Base-by-base conservation (phyloP, 257 asterid genomes). In the Apocynum venetum region DNA sequence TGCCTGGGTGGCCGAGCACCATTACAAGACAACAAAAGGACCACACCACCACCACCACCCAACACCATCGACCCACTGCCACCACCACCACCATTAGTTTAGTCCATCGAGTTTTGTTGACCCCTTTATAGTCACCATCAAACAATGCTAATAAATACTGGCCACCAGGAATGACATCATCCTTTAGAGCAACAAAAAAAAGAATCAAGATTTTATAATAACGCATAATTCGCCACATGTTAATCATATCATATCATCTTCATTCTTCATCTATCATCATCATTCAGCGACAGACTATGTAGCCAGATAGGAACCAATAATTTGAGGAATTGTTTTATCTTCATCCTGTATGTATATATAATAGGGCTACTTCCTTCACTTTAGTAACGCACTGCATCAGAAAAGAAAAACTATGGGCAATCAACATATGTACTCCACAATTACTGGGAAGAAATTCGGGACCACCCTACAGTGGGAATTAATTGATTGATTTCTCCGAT, bases 381-480 rank as follows among this genome's bases (percentile, higher is more conserved):
- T 60, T 66, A 12, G 19, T 77, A 31, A 51, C 7, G 49, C 49
- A 46, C 49, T 59, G 43, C 11, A 36, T 10, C 44, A 78, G 72
- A 78, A 60, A 61, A 72, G 17, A 17, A 20, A 38, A 74, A 35
- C 12, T 10, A 66, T 57, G 66, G 3, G 3, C 8, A 57, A 63
- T 69, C 55, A 59, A 49, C 5, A 1, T 49, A 49, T 8, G 19
- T 35, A 55, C 38, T 51, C 64, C 56, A 53, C 63, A 66, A 81
- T 44, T 68, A 65, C 35, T 4, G 49, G 3, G 49, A 67, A 40
- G 69, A 51, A 77, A 56, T 46, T 81, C 5, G 69, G 88, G 88
- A 85, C 88, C 86, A 76, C 85, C 78, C 82, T 67, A 76, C 85
- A 68, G 40, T 47, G 55, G 72, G 85, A 78, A 82, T 82, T 80